Evolutionary conservation across 1,284 basidiomycete species (phyloP).

Genomic region (Neonothopanus nambi): DNA sequence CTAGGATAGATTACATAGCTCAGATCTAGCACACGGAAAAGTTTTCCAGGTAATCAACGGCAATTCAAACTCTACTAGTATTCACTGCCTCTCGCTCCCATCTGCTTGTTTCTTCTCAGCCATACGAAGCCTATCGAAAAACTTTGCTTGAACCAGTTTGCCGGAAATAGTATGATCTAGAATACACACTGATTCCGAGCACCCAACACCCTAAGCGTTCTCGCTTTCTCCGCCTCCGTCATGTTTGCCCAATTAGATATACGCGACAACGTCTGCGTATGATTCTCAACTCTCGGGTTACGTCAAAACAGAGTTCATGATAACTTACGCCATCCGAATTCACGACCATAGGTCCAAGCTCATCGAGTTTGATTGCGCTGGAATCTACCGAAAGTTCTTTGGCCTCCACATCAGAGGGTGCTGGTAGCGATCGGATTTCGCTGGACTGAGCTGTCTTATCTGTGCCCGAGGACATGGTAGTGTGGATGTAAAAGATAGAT

Average conservation of each 20-base stretch:
- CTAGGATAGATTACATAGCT: no score
- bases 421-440: slow-evolving; percentile 15
- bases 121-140: slow-evolving; percentile 4
- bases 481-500: no score
- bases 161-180: neutral
- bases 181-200: slow-evolving; percentile 49
- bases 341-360: slow-evolving; percentile 56
- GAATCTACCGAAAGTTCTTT: slow-evolving; percentile 19
- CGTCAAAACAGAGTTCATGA: neutral
- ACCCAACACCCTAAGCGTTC: slow-evolving; percentile 46
- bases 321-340: slow-evolving; percentile 53
- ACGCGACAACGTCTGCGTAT: slow-evolving; percentile 47
- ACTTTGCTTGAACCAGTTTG: neutral
- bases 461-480: no score
- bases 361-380: slow-evolving; percentile 42
- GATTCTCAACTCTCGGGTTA: neutral
- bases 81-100: neutral
- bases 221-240: slow-evolving; percentile 48
- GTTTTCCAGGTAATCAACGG: no score
- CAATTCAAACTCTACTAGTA: no score
- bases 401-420: slow-evolving; percentile 8
- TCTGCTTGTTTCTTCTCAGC: neutral
- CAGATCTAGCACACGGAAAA: no score
- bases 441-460: slow-evolving; percentile 2
- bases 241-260: slow-evolving; percentile 57